A percentile compares a stretch with the other conserved stretches of the same genome.
phyloP scores from a whole-genome alignment of 495 filamentous ascomycete genomes.

The Pyrenopolyporus hunteri region DNA sequence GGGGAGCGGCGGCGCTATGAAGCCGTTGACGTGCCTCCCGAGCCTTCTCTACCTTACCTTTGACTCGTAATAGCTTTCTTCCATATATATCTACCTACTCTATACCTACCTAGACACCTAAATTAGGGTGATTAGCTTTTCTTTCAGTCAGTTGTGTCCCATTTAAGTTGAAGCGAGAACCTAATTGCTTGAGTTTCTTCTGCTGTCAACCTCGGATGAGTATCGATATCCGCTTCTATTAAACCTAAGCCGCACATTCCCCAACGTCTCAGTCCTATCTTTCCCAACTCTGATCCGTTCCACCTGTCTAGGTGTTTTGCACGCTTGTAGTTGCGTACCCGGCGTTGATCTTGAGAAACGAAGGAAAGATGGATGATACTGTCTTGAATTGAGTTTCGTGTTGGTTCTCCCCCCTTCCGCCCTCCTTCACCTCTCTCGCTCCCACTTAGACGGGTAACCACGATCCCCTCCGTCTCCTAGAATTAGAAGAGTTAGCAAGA shows the following conservation, averaged over 20 bases:
- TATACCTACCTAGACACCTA: no score
- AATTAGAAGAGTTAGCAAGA: slow-evolving; percentile 1
- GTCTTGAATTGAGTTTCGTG: slow-evolving; percentile 22
- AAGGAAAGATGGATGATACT: slow-evolving; percentile 10
- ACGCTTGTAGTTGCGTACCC: neutral
- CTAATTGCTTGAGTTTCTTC: slow-evolving; percentile 18
- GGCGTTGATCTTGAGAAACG: slow-evolving; percentile 5
- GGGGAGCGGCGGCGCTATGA: neutral
- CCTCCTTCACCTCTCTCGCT: neutral
- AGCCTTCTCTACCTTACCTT: neutral
- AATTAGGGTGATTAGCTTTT: slow-evolving; percentile 9
- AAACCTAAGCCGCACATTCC: slow-evolving; percentile 33
- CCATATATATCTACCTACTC: neutral
- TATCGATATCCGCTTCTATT: neutral
- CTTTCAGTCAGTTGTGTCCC: neutral
- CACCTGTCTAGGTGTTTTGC: neutral
- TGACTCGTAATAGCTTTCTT: neutral
- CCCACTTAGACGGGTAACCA: slow-evolving; percentile 10
- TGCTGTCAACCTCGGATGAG: slow-evolving; percentile 14
- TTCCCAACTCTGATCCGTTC: slow-evolving; percentile 17
- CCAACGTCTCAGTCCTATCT: slow-evolving; percentile 18
- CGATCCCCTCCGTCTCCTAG: slow-evolving; percentile 2
- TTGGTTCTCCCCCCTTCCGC: neutral
- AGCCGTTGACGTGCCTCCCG: neutral
- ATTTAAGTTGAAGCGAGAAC: slow-evolving; percentile 21